phyloP scores from a whole-genome alignment of 768 basidiomycete species.

The Rhizopogon vulgaris region DNA sequence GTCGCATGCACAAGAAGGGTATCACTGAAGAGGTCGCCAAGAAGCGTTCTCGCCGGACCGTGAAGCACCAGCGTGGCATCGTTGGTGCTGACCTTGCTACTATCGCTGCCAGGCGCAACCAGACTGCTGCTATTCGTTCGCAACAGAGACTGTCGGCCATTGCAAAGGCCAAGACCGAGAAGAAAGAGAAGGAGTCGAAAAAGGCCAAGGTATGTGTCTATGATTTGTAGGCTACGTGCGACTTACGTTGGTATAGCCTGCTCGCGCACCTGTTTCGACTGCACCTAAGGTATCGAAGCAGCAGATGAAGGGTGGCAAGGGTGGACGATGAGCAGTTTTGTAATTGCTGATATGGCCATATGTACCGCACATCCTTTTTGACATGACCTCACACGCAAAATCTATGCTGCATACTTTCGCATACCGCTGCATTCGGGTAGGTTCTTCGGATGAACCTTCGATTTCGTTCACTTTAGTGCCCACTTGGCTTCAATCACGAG shows the following conservation, averaged over 20 bases:
- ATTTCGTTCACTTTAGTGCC: not conserved
- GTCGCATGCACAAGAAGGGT: conserved; percentile 99
- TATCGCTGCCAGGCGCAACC: conserved; percentile 90
- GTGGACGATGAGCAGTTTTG: conserved; percentile 48
- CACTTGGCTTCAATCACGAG: not conserved
- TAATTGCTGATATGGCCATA: not conserved
- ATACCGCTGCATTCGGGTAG: not conserved
- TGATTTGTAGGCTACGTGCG: not conserved
- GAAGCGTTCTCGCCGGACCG: conserved; percentile 94
- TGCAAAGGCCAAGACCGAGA: conserved; percentile 91
- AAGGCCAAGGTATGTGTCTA: conserved; percentile 64
- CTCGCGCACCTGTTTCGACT: conserved; percentile 45
- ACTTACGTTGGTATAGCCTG: conserved; percentile 37
- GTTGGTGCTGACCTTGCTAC: conserved; percentile 91
- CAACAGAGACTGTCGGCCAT: conserved; percentile 83
- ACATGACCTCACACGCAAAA: conserved; percentile 12
- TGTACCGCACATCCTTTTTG: conserved; percentile 21
- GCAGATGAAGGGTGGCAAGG: conserved; percentile 90
- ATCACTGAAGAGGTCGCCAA: conserved; percentile 98
- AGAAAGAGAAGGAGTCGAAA: conserved; percentile 93
- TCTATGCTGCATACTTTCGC: conserved; percentile 4
- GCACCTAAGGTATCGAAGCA: conserved; percentile 92
- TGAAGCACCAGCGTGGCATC: conserved; percentile 98
- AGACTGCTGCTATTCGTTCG: conserved; percentile 77
- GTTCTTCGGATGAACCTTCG: not conserved